Conservation (phyloP, 1,284 basidiomycete genomes). For the Acaromyces ingoldii region DNA sequence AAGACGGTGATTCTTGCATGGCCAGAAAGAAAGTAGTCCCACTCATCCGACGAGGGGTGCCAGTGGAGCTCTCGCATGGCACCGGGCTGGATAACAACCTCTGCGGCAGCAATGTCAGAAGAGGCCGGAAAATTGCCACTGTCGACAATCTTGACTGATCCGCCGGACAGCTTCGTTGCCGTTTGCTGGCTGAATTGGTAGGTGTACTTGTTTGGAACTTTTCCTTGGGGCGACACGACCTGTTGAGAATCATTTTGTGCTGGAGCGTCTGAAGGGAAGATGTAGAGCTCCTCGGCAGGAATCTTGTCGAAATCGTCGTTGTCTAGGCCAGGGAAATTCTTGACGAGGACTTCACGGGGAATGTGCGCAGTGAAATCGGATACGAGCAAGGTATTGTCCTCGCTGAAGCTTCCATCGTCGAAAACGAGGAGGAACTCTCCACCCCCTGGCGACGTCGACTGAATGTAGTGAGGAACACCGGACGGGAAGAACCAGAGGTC, state of each 20-base stretch:
- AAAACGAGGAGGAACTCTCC: slow-evolving; percentile 66
- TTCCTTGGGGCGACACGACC: slow-evolving; percentile 58
- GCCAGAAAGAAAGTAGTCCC: slow-evolving; percentile 16
- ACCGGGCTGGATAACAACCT: slow-evolving; percentile 59
- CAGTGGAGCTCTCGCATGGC: slow-evolving; percentile 64
- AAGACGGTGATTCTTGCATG: slow-evolving; percentile 15
- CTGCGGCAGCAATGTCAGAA: background rate
- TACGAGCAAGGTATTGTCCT: slow-evolving; percentile 11
- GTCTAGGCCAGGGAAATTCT: slow-evolving; percentile 58
- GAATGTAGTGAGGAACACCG: slow-evolving; percentile 60
- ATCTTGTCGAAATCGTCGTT: slow-evolving; percentile 15
- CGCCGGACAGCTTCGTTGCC: slow-evolving; percentile 57
- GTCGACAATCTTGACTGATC: slow-evolving; percentile 64
- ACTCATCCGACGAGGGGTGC: slow-evolving; percentile 56
- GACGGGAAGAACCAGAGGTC: slow-evolving; percentile 25
- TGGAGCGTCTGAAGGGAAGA: slow-evolving; percentile 15
- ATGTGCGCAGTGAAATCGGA: slow-evolving; percentile 58
- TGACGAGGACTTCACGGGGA: slow-evolving; percentile 62
- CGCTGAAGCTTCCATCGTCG: slow-evolving; percentile 8
- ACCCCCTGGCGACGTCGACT: slow-evolving; percentile 61
- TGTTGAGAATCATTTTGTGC: slow-evolving; percentile 47
- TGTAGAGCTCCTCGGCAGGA: slow-evolving; percentile 49
- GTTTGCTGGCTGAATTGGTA: slow-evolving; percentile 60
- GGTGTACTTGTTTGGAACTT: slow-evolving; percentile 58
- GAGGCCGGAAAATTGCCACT: slow-evolving; percentile 57